Conservation (phyloP, 2,329 filamentous ascomycete species). For the Thyridium curvatum region DNA sequence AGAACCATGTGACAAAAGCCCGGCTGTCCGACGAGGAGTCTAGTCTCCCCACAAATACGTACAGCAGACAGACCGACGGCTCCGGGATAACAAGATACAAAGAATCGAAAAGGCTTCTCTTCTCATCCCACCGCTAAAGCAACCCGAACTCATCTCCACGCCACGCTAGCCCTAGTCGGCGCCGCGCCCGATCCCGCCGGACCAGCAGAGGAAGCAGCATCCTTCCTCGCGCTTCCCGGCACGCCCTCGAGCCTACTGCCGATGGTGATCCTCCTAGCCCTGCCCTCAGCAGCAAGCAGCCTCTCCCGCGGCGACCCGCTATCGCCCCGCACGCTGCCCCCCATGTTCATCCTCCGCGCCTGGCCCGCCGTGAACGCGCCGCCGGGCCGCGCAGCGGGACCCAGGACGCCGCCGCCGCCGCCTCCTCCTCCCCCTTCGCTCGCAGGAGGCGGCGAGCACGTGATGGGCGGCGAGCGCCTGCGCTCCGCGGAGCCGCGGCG, state of each 20-base stretch:
- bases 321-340: constrained; percentile 28
- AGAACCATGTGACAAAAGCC: too few species aligned
- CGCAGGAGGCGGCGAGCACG: constrained; percentile 36
- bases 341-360: constrained; percentile 51
- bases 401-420: constrained; percentile 4
- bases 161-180: constrained; percentile 10
- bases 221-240: constrained; percentile 3
- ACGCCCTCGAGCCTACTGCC: constrained; percentile 17
- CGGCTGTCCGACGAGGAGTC: too few species aligned
- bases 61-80: too few species aligned
- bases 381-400: constrained; percentile 2
- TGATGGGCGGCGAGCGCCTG: constrained; percentile 45
- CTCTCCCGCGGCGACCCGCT: constrained; percentile 13
- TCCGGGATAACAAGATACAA: too few species aligned
- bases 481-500: constrained; percentile 44
- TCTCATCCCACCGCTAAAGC: too few species aligned
- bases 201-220: too few species aligned
- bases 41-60: too few species aligned
- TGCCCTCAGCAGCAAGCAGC: constrained; percentile 9
- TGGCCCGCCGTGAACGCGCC: constrained; percentile 44
- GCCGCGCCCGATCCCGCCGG: too few species aligned
- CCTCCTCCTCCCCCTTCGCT: constrained; percentile 26
- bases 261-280: constrained; percentile 36
- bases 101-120: too few species aligned
- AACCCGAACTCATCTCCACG: constrained; percentile 12